These are phyloP conservation scores for Lepiota brunneoincarnata DNA, from an alignment of 768 basidiomycete species.

Conservation along the genomic window DNA sequence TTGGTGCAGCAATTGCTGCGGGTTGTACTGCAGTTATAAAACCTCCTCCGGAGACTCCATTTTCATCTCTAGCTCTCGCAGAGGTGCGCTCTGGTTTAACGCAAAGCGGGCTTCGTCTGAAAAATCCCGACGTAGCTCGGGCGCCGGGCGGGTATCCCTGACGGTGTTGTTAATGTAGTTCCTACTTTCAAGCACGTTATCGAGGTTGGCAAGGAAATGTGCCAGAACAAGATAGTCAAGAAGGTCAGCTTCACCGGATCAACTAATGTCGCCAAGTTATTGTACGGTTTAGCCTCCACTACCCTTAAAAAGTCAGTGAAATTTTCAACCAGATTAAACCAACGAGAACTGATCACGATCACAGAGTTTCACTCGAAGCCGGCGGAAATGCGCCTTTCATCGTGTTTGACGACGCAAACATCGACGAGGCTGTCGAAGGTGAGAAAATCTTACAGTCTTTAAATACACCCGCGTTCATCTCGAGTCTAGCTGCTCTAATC, in stretches of 20 bases:
- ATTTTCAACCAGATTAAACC: not conserved
- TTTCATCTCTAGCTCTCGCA: constrained; percentile 86
- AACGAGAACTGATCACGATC: constrained; percentile 4
- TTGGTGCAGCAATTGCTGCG: constrained; percentile 86
- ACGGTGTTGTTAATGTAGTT: constrained; percentile 93
- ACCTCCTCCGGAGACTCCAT: constrained; percentile 93
- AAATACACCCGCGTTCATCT: not conserved
- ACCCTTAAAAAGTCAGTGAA: constrained; percentile 78
- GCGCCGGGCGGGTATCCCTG: constrained; percentile 87
- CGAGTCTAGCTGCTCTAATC: constrained; percentile 53
- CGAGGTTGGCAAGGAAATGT: constrained; percentile 93
- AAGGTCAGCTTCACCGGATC: constrained; percentile 94
- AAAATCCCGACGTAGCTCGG: constrained; percentile 52
- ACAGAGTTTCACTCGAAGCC: constrained; percentile 75
- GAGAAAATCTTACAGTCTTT: constrained; percentile 14
- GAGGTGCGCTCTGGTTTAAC: constrained; percentile 52
- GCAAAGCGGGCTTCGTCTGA: not conserved
- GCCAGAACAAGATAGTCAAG: constrained; percentile 79
- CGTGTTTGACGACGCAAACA: constrained; percentile 93
- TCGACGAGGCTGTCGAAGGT: constrained; percentile 90
- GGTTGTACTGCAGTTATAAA: constrained; percentile 98
- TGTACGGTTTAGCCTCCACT: constrained; percentile 69
- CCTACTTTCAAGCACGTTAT: constrained; percentile 81
- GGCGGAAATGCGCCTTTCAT: constrained; percentile 97
- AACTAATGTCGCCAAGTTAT: constrained; percentile 72